Base-by-base conservation (phyloP, 192 early-diverging fungal species). In the Gamsiella multidivaricata region DNA sequence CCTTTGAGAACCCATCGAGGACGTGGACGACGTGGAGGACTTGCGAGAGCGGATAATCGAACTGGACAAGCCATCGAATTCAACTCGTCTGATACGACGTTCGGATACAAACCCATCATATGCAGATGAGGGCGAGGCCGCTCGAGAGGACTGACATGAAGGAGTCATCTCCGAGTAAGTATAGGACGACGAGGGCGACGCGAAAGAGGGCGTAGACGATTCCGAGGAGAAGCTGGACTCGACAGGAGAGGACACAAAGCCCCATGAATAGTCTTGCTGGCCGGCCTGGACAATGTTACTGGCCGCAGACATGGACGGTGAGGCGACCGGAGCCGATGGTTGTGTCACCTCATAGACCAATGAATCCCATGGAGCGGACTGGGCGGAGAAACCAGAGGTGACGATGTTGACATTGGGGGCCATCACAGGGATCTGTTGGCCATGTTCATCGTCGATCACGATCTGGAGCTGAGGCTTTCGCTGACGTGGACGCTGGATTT, bases 201-300 rank as follows among this genome's bases (percentile, higher is more conserved):
- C 74, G 54, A 78, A 78, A 2, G 54, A 17, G 0, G 74, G 66
- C 0, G 74, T 64, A 3, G 74, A 63, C 28, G 65, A 57, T 20
- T 46, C 61, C 8, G 74, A 78, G 8, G 74, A 78, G 61, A 69
- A 69, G 15, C 64, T 54, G 0, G 74, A 78, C 20, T 78, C 74
- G 54, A 78, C 51, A 12, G 74, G 74, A 0, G 74, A 78, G 3
- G 74, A 64, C 5, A 69, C 54, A 18, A 58, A 31, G n/a, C 73
- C 73, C 65, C 73, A 76, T 4, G 73, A 28, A 39, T 59, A 73
- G n/a, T 31, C 23, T 28, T 69, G 67, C 39, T 69, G 65, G 4
- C 46, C 29, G 9, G 57, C 32, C 18, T 60, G 73, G 4, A 62
- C 54, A 49, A 76, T 68, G 51, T 61, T 61, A 37, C 52, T 68